phyloP scores from a whole-genome alignment of 768 basidiomycete species.

The Rhodotorula paludigena region DNA sequence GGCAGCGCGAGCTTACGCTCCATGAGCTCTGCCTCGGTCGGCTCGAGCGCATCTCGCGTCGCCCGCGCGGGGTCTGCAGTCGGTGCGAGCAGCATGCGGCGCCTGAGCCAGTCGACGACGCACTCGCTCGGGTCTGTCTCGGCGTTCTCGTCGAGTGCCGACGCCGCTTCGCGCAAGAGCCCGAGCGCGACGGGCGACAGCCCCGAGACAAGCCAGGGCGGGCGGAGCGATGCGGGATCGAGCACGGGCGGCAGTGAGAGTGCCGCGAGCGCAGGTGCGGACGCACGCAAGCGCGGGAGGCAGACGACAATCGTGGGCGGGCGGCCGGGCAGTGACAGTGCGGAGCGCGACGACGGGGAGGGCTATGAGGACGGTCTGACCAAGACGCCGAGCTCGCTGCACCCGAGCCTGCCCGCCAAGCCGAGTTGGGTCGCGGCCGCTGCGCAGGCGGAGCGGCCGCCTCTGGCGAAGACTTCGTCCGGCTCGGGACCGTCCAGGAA shows the following conservation, averaged over 20 bases:
- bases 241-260: neutral
- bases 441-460: neutral
- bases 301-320: slow-evolving; percentile 18
- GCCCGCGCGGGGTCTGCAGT: neutral
- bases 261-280: neutral
- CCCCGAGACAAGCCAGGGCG: neutral
- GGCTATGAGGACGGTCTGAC: neutral
- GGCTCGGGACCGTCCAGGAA: no score
- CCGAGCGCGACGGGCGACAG: neutral
- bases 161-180: slow-evolving; percentile 1
- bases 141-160: neutral
- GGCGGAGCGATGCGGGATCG: neutral
- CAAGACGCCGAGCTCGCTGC: neutral
- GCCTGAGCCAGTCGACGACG: slow-evolving; percentile 11
- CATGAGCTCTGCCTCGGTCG: neutral
- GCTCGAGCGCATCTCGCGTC: slow-evolving; percentile 11
- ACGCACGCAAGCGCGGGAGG: neutral
- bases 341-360: neutral
- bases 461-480: neutral
- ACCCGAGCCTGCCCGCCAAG: slow-evolving; percentile 34
- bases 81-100: slow-evolving; percentile 5
- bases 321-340: neutral
- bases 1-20: neutral
- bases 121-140: slow-evolving; percentile 9
- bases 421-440: slow-evolving; percentile 24